A percentile compares a stretch with the other conserved stretches of the same genome.
Evolutionary conservation across 352 stramenopile genomes (phyloP).

Genomic region (Phytophthora cactorum): DNA sequence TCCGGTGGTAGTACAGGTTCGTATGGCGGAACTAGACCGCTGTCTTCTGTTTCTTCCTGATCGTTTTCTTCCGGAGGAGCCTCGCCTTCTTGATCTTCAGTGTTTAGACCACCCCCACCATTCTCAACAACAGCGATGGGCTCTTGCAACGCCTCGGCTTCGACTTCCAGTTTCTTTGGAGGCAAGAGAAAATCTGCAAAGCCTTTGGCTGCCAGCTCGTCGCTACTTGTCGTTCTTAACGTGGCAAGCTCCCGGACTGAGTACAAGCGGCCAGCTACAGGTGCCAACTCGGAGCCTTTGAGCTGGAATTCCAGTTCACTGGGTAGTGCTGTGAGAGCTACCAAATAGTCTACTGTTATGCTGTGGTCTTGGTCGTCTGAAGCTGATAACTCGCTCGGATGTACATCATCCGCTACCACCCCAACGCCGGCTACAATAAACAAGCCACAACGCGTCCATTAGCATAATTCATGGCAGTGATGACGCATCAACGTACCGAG

Average conservation of each 20-base stretch:
- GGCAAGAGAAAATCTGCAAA: slow-evolving; percentile 36
- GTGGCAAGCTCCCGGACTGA: slow-evolving; percentile 60
- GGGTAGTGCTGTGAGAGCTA: slow-evolving; percentile 52
- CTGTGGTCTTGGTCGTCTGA: slow-evolving; percentile 16
- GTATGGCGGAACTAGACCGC: neutral
- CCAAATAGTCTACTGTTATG: slow-evolving; percentile 55
- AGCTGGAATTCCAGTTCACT: slow-evolving; percentile 46
- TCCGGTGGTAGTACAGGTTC: slow-evolving; percentile 17
- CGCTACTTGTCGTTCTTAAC: slow-evolving; percentile 29
- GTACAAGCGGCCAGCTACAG: slow-evolving; percentile 51
- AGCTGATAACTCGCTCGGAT: slow-evolving; percentile 48
- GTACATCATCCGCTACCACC: slow-evolving; percentile 70
- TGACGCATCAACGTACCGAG: slow-evolving; percentile 33
- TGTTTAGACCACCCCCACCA: neutral
- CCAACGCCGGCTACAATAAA: slow-evolving; percentile 53
- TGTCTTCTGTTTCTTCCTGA: slow-evolving; percentile 5
- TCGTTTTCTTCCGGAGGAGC: slow-evolving; percentile 18
- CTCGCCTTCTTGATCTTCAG: slow-evolving; percentile 4
- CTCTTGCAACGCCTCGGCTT: slow-evolving; percentile 9
- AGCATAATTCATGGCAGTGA: neutral
- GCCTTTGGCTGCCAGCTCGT: slow-evolving; percentile 27
- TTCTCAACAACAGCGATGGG: neutral
- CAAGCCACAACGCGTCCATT: slow-evolving; percentile 4
- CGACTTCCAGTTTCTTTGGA: slow-evolving; percentile 12
- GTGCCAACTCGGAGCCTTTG: slow-evolving; percentile 42